A percentile compares a stretch with the other conserved stretches of the same genome.
Evolutionary conservation across 208 protist genomes (phyloP).

Genomic region (Acanthamoeba triangularis): DNA sequence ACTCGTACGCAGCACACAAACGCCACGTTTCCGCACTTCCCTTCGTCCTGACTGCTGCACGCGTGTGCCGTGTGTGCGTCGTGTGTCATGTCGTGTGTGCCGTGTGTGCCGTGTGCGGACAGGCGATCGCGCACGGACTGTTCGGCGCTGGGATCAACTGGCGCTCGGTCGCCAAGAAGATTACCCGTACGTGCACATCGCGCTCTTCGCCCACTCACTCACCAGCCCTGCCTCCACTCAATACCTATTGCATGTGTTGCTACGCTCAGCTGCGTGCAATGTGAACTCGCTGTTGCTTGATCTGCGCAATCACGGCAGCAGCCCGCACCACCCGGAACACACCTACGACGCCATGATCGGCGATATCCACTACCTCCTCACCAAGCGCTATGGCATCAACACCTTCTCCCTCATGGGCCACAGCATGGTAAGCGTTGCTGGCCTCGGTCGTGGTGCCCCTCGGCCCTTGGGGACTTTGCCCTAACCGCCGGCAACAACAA

Average conservation of each 20-base stretch:
- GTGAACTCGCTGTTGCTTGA: slow-evolving; percentile 64
- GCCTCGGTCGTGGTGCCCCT: neutral
- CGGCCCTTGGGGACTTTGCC: too few species aligned
- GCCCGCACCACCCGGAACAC: slow-evolving; percentile 48
- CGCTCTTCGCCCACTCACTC: neutral
- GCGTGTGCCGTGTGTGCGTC: neutral
- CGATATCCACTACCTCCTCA: slow-evolving; percentile 67
- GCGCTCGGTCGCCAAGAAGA: slow-evolving; percentile 67
- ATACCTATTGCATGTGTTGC: neutral
- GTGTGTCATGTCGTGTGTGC: neutral
- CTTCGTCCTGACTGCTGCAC: neutral
- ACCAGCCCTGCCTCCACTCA: neutral
- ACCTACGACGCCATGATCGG: slow-evolving; percentile 67
- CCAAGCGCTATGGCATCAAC: neutral
- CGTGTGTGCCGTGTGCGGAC: neutral
- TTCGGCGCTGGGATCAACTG: slow-evolving; percentile 73
- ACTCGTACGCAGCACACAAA: neutral
- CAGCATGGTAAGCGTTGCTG: slow-evolving; percentile 39
- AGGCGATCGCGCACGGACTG: slow-evolving; percentile 56
- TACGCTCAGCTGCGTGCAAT: neutral
- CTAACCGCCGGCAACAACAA: neutral
- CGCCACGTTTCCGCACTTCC: neutral
- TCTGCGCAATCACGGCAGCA: slow-evolving; percentile 71
- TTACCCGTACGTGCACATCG: slow-evolving; percentile 16
- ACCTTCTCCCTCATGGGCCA: slow-evolving; percentile 69